Base-by-base conservation (phyloP, 1,284 basidiomycete genomes). In the Heterobasidion irregulare region DNA sequence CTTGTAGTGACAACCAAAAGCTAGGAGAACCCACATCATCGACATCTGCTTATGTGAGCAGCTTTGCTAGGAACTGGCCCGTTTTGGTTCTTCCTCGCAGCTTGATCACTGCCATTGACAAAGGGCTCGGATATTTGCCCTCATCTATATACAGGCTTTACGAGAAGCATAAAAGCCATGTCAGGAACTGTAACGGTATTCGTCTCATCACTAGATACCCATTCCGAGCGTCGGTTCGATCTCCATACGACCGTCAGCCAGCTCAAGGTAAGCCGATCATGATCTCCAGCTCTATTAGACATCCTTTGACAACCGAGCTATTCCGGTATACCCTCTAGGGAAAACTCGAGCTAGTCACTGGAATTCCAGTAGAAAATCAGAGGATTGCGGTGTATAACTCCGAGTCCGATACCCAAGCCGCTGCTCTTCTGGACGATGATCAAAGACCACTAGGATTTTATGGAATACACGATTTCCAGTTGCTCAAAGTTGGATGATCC, bases 311-410 rank as follows among this genome's bases (percentile, higher is more conserved):
- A 44, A 13, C 7, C 41, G 8, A 5, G 16, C 16, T 44, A 13
- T 26, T 13, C 36, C 19, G 34, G 13, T 48, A 45, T 10, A 41
- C 9, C 33, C 33, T 26, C 3, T 66, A 96, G 90, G 76, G 75
- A 59, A 96, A 93, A 63, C 82, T 98, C 32, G 92, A 94, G 65
- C 78, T 85, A 51, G 83, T 98, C 65, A 97, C 94, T n/a, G 95
- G 95, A 15, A 89, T 98, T 54, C 83, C 90, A 1, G 76, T 80
- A 4, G 73, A 74, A 54, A 84, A 86, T 60, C 94, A 97, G 65
- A 63, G 70, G 0, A 79, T 96, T 52, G 72, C 78, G 0, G 67
- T 96, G 6, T 77, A 82, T 53, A 78, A 84, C 3, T 79, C 83
- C 2, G 80, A 85, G 45, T 76, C 75, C 34, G 78, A 84, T 57